Evolutionary conservation across 306 rosid species (phyloP).

Genomic region (Lathyrus oleraceus): DNA sequence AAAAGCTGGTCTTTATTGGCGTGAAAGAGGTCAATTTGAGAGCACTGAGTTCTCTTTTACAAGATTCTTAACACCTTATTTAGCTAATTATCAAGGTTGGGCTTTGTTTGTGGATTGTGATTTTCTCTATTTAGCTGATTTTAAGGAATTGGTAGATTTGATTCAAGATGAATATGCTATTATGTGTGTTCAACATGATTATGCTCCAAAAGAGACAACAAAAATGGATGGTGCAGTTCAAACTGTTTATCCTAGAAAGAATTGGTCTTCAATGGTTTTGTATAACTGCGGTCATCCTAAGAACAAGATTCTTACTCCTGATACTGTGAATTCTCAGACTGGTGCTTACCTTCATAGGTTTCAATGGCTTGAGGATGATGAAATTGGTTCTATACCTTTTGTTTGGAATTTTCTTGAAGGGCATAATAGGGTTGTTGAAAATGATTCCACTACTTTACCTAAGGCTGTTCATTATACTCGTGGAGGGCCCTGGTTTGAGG

Average conservation of each 20-base stretch:
- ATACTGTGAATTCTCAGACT: constrained; percentile 58
- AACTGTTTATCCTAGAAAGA: constrained; percentile 72
- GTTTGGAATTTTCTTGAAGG: constrained; percentile 82
- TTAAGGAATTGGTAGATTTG: constrained; percentile 60
- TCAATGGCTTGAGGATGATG: constrained; percentile 73
- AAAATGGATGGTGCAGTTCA: constrained; percentile 80
- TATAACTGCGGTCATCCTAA: constrained; percentile 69
- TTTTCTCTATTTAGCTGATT: constrained; percentile 62
- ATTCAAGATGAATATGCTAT: constrained; percentile 55
- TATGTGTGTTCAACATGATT: constrained; percentile 77
- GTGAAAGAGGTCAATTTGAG: constrained; percentile 65
- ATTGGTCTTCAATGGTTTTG: constrained; percentile 79
- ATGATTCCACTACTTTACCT: constrained; percentile 51
- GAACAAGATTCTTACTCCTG: constrained; percentile 55
- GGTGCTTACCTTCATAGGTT: constrained; percentile 79
- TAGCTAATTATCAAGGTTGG: constrained; percentile 66
- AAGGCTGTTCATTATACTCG: constrained; percentile 73
- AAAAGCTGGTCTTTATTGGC: constrained; percentile 56
- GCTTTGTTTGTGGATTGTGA: constrained; percentile 82
- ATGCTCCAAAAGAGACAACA: constrained; percentile 66
- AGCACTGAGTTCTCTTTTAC: constrained; percentile 75
- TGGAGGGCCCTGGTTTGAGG: constrained; percentile 80
- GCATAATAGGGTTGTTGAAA: constrained; percentile 57
- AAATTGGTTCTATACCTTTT: constrained; percentile 66
- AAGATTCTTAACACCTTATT: constrained; percentile 61